Evolutionary conservation across 768 basidiomycete genomes (phyloP), one percentile per base, ranked within the genome.

Genomic region (Boletus coccyginus): DNA sequence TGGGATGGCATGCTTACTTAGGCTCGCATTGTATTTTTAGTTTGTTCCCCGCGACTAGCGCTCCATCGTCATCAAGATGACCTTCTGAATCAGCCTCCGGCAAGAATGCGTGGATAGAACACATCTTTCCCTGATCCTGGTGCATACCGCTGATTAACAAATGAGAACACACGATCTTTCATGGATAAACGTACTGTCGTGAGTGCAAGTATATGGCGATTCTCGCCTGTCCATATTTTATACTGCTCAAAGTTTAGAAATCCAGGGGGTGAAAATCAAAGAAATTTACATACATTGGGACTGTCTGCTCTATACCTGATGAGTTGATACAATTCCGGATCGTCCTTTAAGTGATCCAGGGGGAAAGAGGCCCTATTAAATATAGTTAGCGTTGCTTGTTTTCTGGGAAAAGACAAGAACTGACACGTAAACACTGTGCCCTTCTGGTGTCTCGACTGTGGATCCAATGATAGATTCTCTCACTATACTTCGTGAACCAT

Each of bases 401-500:
- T 55, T 52, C 44, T 46, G 58, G 50, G 52, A 64, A 52, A 40
- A 50, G 42, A 11, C 11, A 29, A 53, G 35, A 38, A 62, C 78
- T 57, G 39, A 79, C 82, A 78, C 75, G 63, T 82, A 85, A 66
- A 78, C 70, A 36, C 74, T 75, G 60, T 74, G 52, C 16, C 67
- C 59, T 59, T 70, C 66, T 39, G 69, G 59, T 5, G 52, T 58
- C 29, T 70, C 64, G 14, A 70, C 56, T 40, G 64, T 62, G 19
- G 74, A 75, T 10, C 70, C 68, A 5, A 66, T 68, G 33, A 77
- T 62, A 3, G 78, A 63, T 21, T 73, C 59, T 19, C 69, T 68
- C 32, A 77, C 72, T 13, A 78, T 40, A 40, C 83, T 84, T 33
- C 72, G 68, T 50, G 77, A 75, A 13, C 87, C 86, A 65, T 88